These are phyloP conservation scores for Leptographium radiaticola DNA, from an alignment of 2,329 filamentous ascomycete genomes.

Conservation along the genomic window DNA sequence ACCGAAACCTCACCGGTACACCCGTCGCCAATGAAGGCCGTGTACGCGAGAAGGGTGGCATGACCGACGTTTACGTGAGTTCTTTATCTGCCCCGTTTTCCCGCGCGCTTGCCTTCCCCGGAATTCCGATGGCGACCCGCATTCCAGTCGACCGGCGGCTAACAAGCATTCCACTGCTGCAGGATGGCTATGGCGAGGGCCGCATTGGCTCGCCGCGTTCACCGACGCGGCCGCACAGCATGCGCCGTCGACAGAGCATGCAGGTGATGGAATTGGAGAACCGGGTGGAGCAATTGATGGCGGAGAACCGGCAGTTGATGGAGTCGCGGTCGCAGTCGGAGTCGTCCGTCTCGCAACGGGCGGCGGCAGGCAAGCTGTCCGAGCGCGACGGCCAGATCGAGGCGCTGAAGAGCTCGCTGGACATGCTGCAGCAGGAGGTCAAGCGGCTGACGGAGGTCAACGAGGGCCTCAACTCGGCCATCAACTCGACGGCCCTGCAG, in stretches of 20 bases:
- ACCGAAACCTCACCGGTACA: background rate
- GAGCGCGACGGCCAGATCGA: constrained; percentile 84
- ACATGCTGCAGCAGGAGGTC: constrained; percentile 72
- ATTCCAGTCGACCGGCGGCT: background rate
- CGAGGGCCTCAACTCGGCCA: constrained; percentile 63
- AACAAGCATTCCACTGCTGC: constrained; percentile 9
- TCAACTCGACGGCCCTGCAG: constrained; percentile 61
- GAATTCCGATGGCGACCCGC: background rate
- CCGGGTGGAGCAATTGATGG: constrained; percentile 68
- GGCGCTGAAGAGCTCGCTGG: constrained; percentile 63
- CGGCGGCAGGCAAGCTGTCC: constrained; percentile 51
- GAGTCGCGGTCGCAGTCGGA: constrained; percentile 62
- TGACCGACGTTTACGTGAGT: constrained; percentile 92
- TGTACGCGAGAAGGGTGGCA: constrained; percentile 60
- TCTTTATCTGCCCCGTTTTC: constrained; percentile 8
- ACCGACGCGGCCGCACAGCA: constrained; percentile 84
- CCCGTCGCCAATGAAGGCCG: constrained; percentile 81
- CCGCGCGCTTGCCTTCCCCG: background rate
- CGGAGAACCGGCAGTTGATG: constrained; percentile 70
- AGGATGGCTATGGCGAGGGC: constrained; percentile 92
- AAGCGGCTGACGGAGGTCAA: constrained; percentile 71
- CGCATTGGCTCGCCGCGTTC: constrained; percentile 77
- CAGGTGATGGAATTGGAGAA: constrained; percentile 87
- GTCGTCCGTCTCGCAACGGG: constrained; percentile 33
- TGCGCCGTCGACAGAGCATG: constrained; percentile 96